A percentile compares a stretch with the other conserved stretches of the same genome.
Evolutionary conservation across 257 asterid genomes (phyloP).

Genomic region (Verbena officinalis): DNA sequence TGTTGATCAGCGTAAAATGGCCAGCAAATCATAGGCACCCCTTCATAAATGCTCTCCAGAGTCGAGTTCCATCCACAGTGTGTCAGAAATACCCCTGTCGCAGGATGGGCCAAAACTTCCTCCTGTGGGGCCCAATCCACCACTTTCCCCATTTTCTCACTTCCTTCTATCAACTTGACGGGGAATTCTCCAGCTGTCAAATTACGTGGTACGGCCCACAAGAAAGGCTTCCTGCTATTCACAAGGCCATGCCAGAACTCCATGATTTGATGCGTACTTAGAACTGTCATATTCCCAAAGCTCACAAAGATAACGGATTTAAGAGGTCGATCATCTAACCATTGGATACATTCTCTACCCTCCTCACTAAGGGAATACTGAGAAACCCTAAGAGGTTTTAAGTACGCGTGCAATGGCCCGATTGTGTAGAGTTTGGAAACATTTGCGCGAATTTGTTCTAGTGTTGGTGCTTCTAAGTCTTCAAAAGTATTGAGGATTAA

Average conservation of each 20-base stretch:
- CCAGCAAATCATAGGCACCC: conserved; percentile 41
- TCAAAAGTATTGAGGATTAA: conserved; percentile 41
- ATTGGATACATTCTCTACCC: conserved; percentile 31
- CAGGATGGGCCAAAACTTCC: conserved; percentile 36
- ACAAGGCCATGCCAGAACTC: conserved; percentile 43
- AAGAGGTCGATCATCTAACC: conserved; percentile 34
- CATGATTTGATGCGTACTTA: conserved; percentile 26
- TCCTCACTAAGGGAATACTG: conserved; percentile 22
- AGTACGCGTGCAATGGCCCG: conserved; percentile 38
- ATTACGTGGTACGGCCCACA: conserved; percentile 34
- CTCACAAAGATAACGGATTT: conserved; percentile 41
- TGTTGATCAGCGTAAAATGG: conserved; percentile 40
- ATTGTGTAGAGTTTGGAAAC: conserved; percentile 33
- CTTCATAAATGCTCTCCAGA: conserved; percentile 32
- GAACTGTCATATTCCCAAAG: conserved; percentile 33
- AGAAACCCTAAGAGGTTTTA: conserved; percentile 6
- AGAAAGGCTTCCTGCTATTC: conserved; percentile 36
- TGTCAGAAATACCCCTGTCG: conserved; percentile 34
- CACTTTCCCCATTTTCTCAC: conserved; percentile 29
- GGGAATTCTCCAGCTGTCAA: not conserved
- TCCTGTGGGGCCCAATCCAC: conserved; percentile 45
- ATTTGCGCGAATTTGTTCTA: conserved; percentile 29
- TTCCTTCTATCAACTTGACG: conserved; percentile 26
- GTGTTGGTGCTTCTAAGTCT: conserved; percentile 36
- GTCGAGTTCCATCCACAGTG: conserved; percentile 39